These are phyloP conservation scores for Rhizomucor pusillus DNA, from an alignment of 371 early-diverging fungal species.

Conservation along the genomic window DNA sequence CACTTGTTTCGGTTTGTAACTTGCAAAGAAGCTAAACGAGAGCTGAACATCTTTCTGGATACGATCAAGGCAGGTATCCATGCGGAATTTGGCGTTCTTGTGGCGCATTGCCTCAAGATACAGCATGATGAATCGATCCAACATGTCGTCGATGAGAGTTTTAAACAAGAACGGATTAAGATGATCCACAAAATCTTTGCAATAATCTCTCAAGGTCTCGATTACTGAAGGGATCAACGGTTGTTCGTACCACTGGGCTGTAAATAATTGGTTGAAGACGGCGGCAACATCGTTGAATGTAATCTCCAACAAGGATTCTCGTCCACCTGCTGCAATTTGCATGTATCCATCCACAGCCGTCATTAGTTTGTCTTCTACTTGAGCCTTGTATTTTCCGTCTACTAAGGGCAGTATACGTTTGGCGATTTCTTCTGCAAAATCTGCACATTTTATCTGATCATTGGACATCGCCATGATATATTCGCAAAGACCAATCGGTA, in stretches of 20 bases:
- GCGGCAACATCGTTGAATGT: constrained; percentile 80
- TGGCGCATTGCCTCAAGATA: constrained; percentile 83
- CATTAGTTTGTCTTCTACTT: constrained; percentile 60
- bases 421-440: constrained; percentile 82
- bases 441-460: constrained; percentile 85
- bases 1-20: constrained; percentile 61
- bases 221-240: constrained; percentile 80
- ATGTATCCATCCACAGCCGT: constrained; percentile 79
- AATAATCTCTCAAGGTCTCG: constrained; percentile 90
- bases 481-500: constrained; percentile 82
- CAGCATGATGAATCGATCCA: constrained; percentile 79
- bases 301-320: constrained; percentile 74
- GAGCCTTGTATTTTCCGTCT: constrained; percentile 64
- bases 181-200: constrained; percentile 73
- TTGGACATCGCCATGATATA: constrained; percentile 94
- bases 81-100: constrained; percentile 74
- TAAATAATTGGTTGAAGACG: constrained; percentile 72
- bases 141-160: constrained; percentile 78
- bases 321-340: constrained; percentile 70
- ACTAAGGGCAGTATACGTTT: constrained; percentile 65
- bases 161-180: constrained; percentile 84
- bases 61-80: constrained; percentile 55
- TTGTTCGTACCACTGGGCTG: constrained; percentile 86
- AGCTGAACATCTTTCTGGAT: constrained; percentile 64
- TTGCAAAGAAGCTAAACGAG: constrained; percentile 66